Conservation (phyloP, 106 monocot genomes). For the Apostasia shenzhenica region DNA sequence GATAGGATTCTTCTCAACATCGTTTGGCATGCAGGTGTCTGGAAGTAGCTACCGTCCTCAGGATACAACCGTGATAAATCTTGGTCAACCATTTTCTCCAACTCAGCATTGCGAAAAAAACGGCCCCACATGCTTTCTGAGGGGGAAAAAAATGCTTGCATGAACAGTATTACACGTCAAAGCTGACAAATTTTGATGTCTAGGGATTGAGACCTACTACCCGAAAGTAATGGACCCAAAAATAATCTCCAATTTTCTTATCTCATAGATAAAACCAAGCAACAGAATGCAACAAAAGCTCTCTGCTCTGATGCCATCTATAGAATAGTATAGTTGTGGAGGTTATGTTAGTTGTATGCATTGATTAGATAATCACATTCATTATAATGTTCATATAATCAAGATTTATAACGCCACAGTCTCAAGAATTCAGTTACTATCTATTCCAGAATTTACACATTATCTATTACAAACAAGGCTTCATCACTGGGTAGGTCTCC, state of each 20-base stretch:
- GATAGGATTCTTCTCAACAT: conserved; percentile 74
- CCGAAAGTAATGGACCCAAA: neutral
- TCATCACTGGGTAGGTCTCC: no score
- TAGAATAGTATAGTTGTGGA: no score
- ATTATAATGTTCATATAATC: no score
- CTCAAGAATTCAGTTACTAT: no score
- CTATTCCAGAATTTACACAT: no score
- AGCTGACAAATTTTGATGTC: no score
- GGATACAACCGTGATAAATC: conserved; percentile 86
- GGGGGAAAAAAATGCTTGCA: neutral
- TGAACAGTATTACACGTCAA: neutral
- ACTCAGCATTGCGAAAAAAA: conserved; percentile 66
- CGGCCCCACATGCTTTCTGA: conserved; percentile 74
- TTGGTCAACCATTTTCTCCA: conserved; percentile 65
- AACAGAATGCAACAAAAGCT: neutral
- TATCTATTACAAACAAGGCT: no score
- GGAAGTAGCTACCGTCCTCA: conserved; percentile 69
- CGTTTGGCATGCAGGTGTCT: conserved; percentile 59
- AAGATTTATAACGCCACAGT: no score
- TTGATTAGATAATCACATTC: no score
- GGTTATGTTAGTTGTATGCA: no score
- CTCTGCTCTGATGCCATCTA: no score
- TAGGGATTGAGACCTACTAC: no score
- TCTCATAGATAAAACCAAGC: neutral
- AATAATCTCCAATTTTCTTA: neutral